A percentile compares a stretch with the other conserved stretches of the same genome.
Conservation (phyloP, 495 filamentous ascomycete genomes). For the Neurospora sp. region DNA sequence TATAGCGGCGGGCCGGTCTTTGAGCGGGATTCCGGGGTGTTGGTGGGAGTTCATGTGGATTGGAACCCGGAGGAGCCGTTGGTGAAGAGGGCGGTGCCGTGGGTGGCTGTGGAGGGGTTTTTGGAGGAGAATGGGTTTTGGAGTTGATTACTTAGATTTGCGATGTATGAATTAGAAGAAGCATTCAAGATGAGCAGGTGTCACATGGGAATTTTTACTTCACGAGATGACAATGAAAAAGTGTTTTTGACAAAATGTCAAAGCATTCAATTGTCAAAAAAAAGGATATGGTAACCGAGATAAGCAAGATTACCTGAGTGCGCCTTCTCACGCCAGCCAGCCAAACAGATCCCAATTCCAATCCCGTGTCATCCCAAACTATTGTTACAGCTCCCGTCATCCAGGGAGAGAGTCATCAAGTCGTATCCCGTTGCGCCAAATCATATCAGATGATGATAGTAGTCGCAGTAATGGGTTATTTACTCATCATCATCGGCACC, state of each 20-base stretch:
- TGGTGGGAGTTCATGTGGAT: constrained; percentile 37
- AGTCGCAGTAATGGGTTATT: background rate
- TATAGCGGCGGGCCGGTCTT: constrained; percentile 38
- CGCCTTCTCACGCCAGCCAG: background rate
- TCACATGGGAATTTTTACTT: background rate
- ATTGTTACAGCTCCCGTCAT: background rate
- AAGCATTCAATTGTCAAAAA: background rate
- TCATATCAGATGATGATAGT: background rate
- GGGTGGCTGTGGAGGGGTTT: constrained; percentile 29
- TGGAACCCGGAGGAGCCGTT: constrained; percentile 35
- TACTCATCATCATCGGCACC: constrained; percentile 1
- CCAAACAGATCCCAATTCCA: background rate
- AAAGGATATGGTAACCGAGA: background rate
- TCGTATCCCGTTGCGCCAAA: background rate
- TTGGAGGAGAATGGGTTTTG: constrained; percentile 4
- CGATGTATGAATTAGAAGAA: too few species aligned
- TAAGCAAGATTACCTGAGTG: background rate
- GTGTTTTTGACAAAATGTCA: background rate
- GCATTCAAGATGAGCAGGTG: too few species aligned
- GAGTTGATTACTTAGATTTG: background rate
- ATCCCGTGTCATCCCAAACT: background rate
- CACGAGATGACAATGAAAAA: background rate
- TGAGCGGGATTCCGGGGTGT: constrained; percentile 14
- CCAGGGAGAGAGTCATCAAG: background rate
- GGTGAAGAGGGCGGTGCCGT: constrained; percentile 35